These are phyloP conservation scores for Backusella luteola DNA, from an alignment of 192 early-diverging fungal genomes.

Conservation along the genomic window DNA sequence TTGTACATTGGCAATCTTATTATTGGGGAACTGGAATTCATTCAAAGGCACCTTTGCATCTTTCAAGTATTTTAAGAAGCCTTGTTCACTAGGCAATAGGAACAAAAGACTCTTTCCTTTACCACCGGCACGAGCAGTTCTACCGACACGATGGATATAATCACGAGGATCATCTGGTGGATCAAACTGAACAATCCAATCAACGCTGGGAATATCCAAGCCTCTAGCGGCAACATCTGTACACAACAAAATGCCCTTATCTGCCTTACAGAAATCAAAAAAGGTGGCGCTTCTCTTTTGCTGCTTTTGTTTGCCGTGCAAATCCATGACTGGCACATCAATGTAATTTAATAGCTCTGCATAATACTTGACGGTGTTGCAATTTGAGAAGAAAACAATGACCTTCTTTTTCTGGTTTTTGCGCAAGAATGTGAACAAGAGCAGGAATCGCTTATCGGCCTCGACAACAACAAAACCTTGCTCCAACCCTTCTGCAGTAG, in stretches of 20 bases:
- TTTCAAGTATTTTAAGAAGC: constrained; percentile 96
- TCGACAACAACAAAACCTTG: constrained; percentile 98
- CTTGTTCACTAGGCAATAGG: constrained; percentile 90
- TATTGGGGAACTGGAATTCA: constrained; percentile 96
- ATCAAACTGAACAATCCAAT: constrained; percentile 99
- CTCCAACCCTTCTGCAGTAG: constrained; percentile 94
- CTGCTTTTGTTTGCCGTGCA: constrained; percentile 98
- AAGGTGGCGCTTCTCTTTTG: constrained; percentile 98
- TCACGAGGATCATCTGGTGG: constrained; percentile 99
- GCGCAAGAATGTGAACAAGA: constrained; percentile 97
- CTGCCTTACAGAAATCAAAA: constrained; percentile 98
- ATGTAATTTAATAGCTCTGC: constrained; percentile 98
- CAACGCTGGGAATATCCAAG: constrained; percentile 95
- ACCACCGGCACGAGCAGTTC: constrained; percentile 92
- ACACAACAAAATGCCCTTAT: constrained; percentile 89
- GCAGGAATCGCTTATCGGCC: constrained; percentile 89
- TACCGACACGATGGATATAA: constrained; percentile 94
- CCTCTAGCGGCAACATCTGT: constrained; percentile 98
- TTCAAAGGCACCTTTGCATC: constrained; percentile 98
- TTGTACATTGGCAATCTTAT: constrained; percentile 97
- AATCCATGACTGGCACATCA: constrained; percentile 95
- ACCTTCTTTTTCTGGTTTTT: constrained; percentile 97
- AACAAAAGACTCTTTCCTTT: constrained; percentile 93
- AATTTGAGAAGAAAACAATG: constrained; percentile 98
- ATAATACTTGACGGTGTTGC: constrained; percentile 98